A percentile compares a stretch with the other conserved stretches of the same genome.
Evolutionary conservation across 148 eudicot genomes (phyloP).

Genomic region (Rheum nobile): DNA sequence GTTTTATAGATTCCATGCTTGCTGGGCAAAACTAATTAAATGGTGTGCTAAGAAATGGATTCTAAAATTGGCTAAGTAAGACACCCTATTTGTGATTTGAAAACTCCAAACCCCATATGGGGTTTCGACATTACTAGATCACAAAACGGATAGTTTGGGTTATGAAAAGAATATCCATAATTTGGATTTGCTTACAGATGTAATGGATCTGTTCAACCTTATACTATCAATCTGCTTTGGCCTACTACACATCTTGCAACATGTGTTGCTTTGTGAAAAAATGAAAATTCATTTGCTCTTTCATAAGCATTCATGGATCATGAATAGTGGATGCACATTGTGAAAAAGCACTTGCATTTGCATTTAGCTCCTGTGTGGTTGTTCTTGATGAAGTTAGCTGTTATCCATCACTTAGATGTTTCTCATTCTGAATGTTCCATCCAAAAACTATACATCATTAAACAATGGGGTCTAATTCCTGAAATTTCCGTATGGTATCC

Average conservation of each 20-base stretch:
- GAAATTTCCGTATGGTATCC: background rate
- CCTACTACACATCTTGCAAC: slow-evolving; percentile 14
- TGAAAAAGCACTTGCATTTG: background rate
- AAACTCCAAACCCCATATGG: background rate
- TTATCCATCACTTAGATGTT: background rate
- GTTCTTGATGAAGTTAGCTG: background rate
- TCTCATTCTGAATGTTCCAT: background rate
- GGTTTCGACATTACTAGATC: too few relatives aligned
- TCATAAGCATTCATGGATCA: background rate
- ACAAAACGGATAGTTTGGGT: too few relatives aligned
- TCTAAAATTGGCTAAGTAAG: background rate
- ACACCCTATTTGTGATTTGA: background rate
- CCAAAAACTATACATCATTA: background rate
- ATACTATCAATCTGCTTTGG: background rate
- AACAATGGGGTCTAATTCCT: background rate
- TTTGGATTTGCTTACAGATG: background rate
- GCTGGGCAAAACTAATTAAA: background rate
- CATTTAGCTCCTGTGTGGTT: background rate
- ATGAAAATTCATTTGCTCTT: background rate
- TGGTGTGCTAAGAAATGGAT: background rate
- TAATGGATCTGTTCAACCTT: slow-evolving; percentile 4
- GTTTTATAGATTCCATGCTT: background rate
- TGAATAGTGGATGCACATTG: background rate
- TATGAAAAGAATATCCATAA: too few relatives aligned
- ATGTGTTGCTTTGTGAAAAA: background rate